phyloP scores from a whole-genome alignment of 2,329 filamentous ascomycete genomes.

The Pestalotiopsis sp. region DNA sequence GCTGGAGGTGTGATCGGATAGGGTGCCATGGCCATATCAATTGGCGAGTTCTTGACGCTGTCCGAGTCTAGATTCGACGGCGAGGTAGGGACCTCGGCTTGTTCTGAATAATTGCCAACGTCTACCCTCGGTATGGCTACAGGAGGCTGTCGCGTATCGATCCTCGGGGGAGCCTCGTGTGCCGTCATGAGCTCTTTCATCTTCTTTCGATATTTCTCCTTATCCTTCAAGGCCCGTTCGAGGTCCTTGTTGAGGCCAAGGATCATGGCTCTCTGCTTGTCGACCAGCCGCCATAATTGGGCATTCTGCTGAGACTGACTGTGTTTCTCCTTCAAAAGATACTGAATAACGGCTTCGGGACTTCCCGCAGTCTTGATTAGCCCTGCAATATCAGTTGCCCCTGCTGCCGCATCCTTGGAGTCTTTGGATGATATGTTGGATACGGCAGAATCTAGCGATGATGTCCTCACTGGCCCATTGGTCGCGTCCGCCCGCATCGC shows the following conservation, averaged over 20 bases:
- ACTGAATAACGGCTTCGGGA: conserved; percentile 83
- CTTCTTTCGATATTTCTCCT: conserved; percentile 90
- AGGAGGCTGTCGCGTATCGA: conserved; percentile 19
- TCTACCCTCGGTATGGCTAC: conserved; percentile 25
- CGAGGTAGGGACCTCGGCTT: conserved; percentile 42
- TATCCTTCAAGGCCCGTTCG: conserved; percentile 87
- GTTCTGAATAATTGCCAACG: conserved; percentile 30
- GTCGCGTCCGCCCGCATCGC: conserved; percentile 36
- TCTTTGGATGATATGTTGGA: conserved; percentile 69
- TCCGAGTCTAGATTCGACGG: conserved; percentile 49
- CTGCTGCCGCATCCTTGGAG: conserved; percentile 58
- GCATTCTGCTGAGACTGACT: conserved; percentile 85
- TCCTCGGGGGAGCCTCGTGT: conserved; percentile 24
- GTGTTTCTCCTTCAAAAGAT: conserved; percentile 88
- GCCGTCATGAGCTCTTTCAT: conserved; percentile 69
- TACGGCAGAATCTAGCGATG: conserved; percentile 91
- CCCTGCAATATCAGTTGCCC: conserved; percentile 72
- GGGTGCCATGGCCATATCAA: conserved; percentile 58
- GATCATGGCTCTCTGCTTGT: conserved; percentile 95
- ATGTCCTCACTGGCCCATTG: conserved; percentile 62
- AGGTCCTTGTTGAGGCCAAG: conserved; percentile 92
- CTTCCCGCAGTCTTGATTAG: conserved; percentile 85
- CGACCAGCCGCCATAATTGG: conserved; percentile 92
- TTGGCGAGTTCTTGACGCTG: conserved; percentile 55
- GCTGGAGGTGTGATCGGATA: conserved; percentile 67